Evolutionary conservation across 1,284 basidiomycete genomes (phyloP), one percentile per base, ranked within the genome.

Genomic region (Singerocomus inundabilis): DNA sequence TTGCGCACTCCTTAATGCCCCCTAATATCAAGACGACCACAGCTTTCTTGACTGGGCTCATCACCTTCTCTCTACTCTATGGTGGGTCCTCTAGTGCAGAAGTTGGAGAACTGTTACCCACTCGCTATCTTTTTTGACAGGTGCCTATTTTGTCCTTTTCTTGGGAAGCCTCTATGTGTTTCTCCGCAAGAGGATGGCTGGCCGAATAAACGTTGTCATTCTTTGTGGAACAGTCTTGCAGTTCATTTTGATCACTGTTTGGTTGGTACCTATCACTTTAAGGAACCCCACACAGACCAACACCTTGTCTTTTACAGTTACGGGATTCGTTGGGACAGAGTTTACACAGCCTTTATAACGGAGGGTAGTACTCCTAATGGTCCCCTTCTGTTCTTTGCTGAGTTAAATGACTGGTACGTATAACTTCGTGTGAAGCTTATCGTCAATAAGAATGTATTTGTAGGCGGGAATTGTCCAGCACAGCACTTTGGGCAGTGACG

Each of bases 11-110:
- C 21, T 34, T 18, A 28, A 52, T 52, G 42, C 4, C 26, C 11
- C n/a, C 37, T 6, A 52, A 52, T 28, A 52, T 52, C 11, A 46
- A 37, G 35, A 6, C 46, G 7, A 52, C 49, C 6, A 46, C 51
- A 13, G 51, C 38, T 29, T 52, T 52, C 33, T 46, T 52, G 35
- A 46, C 49, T 8, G 51, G 51, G 24, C 24, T 52, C 4, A 42
- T 52, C 50, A 30, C 43, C 5, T 52, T 52, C 42, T 52, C 51
- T 41, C 41, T 52, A 7, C 34, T 52, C 15, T 52, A 52, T 33
- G 51, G 49, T 41, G 25, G 5, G 48, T 50, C 11, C n/a, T 25
- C 32, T 7, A 11, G 21, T 32, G 24, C 6, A 5, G 25, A 25
- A 8, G 29, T 48, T 15, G 16, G 8, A 10, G 26, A 6, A 9